Evolutionary conservation across 129 eudicot genomes (phyloP), one percentile per base, ranked within the genome.

Genomic region (Saposhnikovia divaricata): DNA sequence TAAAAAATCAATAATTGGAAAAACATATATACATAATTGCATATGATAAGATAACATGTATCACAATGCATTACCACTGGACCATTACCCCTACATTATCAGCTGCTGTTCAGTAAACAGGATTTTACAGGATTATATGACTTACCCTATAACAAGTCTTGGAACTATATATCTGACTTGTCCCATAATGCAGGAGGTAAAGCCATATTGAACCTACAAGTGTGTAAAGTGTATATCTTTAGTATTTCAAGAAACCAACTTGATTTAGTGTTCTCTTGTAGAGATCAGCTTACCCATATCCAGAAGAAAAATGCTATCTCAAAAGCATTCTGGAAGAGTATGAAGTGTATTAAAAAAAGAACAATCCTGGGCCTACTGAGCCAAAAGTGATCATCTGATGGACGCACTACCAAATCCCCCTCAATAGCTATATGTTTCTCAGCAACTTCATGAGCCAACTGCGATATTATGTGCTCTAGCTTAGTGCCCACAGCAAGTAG

Each of bases 241-340:
- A 78, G 53, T 51, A 27, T 38, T 47, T 34, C 16, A 19, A 19
- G 46, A 23, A 23, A 27, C 23, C 21, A 8, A 70, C 42, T 34
- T 47, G 21, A 48, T 34, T 5, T 9, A 16, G 39, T 0, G 4
- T 23, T 38, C 51, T 78, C 45, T 68, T 34, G 10, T 15, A 12
- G 53, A 68, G 76, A 82, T 45, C 43, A 75, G 48, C 79, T 86
- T 81, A 92, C 97, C 90, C 86, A 87, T 72, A 95, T 95, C 98
- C 98, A 92, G 85, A 92, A 92, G 93, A 95, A 90, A 83, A 85
- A 92, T 38, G 98, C 97, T 25, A 95, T 92, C 89, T 95, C 98
- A 31, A 95, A 95, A 13, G 98, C 93, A 63, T 95, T 95, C 87
- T 92, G 98, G 88, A 95, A 95, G 77, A 92, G 98, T 85, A 95